Evolutionary conservation across 1,284 basidiomycete species (phyloP).

Genomic region (Tetrapyrgos nigripes): DNA sequence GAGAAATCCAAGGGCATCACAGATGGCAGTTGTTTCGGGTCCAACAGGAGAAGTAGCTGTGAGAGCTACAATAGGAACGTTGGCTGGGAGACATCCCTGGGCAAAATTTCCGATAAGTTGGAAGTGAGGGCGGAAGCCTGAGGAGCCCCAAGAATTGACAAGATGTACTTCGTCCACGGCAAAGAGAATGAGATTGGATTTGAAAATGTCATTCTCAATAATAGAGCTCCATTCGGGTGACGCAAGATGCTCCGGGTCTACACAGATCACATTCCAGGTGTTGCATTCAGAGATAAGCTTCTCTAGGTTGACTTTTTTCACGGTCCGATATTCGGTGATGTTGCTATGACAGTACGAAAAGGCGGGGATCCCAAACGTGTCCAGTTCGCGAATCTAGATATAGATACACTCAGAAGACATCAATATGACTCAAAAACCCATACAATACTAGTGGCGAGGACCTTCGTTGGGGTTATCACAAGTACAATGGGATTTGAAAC

Average conservation of each 20-base stretch:
- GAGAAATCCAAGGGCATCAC: constrained; percentile 7
- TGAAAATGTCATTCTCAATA: neutral
- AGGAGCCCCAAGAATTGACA: constrained; percentile 10
- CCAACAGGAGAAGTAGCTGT: constrained; percentile 16
- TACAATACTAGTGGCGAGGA: constrained; percentile 12
- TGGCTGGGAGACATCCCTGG: constrained; percentile 10
- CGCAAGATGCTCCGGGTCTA: constrained; percentile 15
- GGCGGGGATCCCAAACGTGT: neutral
- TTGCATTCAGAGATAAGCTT: constrained; percentile 11
- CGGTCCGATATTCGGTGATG: constrained; percentile 3
- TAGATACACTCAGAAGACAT: neutral
- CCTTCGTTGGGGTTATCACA: constrained; percentile 17
- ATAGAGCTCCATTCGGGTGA: constrained; percentile 14
- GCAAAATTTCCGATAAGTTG: constrained; percentile 8
- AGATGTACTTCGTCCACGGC: constrained; percentile 15
- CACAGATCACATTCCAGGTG: neutral
- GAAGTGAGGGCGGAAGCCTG: constrained; percentile 12
- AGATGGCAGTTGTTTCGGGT: neutral
- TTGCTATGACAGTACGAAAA: constrained; percentile 16
- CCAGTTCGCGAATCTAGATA: constrained; percentile 7
- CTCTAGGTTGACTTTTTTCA: constrained; percentile 2
- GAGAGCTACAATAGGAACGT: constrained; percentile 3
- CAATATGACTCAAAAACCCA: neutral
- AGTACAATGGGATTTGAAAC: constrained; percentile 3
- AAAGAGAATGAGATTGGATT: constrained; percentile 9